Conservation (phyloP, 352 stramenopile species). For the Phytopythium chamaehyphon region DNA sequence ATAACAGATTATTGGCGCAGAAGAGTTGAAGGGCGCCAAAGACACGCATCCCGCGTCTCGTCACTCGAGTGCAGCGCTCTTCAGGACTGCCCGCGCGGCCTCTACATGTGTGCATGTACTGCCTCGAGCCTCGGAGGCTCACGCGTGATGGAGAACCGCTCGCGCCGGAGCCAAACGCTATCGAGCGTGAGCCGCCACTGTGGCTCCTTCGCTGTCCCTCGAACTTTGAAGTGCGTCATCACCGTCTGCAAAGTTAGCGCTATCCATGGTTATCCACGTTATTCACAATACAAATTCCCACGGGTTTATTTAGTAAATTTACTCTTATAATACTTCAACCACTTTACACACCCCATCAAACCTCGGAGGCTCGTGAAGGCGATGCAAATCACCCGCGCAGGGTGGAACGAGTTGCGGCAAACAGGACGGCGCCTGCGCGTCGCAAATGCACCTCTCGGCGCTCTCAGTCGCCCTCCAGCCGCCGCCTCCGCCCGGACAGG, state of each 20-base stretch:
- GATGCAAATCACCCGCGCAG: no score
- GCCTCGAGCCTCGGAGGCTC: not conserved
- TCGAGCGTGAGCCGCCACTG: no score
- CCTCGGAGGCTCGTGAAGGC: no score
- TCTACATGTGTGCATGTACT: not conserved
- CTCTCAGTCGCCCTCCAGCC: not conserved
- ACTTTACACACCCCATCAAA: no score
- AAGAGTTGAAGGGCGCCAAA: conserved; percentile 2
- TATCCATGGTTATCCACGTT: no score
- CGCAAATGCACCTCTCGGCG: not conserved
- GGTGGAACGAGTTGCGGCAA: no score
- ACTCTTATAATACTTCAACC: no score
- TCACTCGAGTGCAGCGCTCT: not conserved
- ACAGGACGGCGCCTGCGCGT: not conserved
- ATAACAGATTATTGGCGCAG: not conserved
- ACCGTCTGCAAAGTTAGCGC: not conserved
- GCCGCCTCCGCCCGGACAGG: no score
- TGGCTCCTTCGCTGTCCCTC: not conserved
- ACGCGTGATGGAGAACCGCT: not conserved
- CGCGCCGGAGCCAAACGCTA: no score
- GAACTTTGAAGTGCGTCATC: not conserved
- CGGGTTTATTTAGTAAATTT: no score
- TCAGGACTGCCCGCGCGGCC: not conserved
- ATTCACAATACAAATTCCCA: no score
- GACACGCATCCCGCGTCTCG: not conserved